Conservation (phyloP, 2,329 filamentous ascomycete genomes). For the Venturia effusa region DNA sequence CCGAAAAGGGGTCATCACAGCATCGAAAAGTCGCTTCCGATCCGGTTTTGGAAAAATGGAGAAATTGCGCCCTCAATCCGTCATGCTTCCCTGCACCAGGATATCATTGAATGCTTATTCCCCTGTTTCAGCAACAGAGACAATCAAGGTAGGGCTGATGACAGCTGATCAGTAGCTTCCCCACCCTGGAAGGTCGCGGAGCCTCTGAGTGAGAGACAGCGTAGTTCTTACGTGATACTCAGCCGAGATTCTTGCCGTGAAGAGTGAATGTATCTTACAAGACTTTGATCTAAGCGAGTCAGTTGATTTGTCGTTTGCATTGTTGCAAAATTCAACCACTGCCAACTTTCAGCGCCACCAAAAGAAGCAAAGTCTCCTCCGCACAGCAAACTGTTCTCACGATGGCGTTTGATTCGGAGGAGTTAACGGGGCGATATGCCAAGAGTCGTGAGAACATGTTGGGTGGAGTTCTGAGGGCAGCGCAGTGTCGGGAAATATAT, state of each 20-base stretch:
- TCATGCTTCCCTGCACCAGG: neutral
- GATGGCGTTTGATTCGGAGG: neutral
- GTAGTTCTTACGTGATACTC: neutral
- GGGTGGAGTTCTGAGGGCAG: neutral
- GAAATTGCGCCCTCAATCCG: neutral
- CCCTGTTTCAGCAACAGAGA: neutral
- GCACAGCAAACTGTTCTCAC: neutral
- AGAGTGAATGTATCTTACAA: neutral
- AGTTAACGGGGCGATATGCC: neutral
- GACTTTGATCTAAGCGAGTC: neutral
- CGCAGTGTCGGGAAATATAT: neutral
- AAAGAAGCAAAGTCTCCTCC: neutral
- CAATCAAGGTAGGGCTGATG: slow-evolving; percentile 3
- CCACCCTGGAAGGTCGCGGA: neutral
- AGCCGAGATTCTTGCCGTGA: neutral
- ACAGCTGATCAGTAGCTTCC: slow-evolving; percentile 2
- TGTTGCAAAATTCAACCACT: neutral
- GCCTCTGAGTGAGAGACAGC: neutral
- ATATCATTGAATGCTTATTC: neutral
- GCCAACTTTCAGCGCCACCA: neutral
- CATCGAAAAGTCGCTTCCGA: neutral
- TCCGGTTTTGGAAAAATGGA: neutral
- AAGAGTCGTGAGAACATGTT: neutral
- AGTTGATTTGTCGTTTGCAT: neutral
- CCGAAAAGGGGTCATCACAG: neutral